These are phyloP conservation scores for Penicillium maclennaniae DNA, from an alignment of 495 filamentous ascomycete species.

Conservation along the genomic window DNA sequence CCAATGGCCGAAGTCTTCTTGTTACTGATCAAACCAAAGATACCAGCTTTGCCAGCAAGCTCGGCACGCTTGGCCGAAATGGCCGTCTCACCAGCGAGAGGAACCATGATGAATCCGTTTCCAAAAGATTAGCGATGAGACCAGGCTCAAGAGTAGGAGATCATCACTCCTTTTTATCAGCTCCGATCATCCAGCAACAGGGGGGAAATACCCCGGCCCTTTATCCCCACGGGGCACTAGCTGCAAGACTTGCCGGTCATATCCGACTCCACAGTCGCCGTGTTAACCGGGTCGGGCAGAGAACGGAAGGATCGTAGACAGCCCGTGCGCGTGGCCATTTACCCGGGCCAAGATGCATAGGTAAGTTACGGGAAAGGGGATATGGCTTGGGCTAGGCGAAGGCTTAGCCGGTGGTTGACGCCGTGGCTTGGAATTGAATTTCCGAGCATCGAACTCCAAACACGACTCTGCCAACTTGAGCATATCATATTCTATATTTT, in stretches of 20 bases:
- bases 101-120: slow-evolving; percentile 12
- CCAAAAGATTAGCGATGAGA: neutral
- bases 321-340: neutral
- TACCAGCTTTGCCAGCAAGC: slow-evolving; percentile 28
- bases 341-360: neutral
- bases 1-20: slow-evolving; percentile 34
- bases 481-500: no score
- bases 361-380: neutral
- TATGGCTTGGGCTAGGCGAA: no score
- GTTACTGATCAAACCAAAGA: slow-evolving; percentile 29
- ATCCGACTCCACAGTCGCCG: neutral
- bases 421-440: neutral
- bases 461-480: no score
- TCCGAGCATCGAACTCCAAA: no score
- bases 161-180: neutral
- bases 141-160: neutral
- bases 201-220: slow-evolving; percentile 3
- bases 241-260: neutral
- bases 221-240: slow-evolving; percentile 8
- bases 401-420: neutral
- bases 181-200: neutral
- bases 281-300: neutral
- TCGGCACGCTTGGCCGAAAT: slow-evolving; percentile 37
- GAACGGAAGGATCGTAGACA: neutral
- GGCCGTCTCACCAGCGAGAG: slow-evolving; percentile 19